Conservation (phyloP, 176 grass and related monocot species). For the Sorghum bicolor region Sorghum_bicolor_NCBIv3 NC_012876.2:4758001-4758500, state of each 20-base stretch:
- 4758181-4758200: neutral
- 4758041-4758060: neutral
- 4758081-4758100: neutral
- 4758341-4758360: neutral
- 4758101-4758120: neutral
- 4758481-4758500: constrained; percentile 7
- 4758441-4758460: neutral
- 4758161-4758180: neutral
- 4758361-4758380: neutral
- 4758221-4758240: neutral
- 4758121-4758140: neutral
- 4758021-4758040: neutral
- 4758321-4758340: neutral
- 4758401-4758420: neutral
- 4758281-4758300: neutral
- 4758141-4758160: neutral
- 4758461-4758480: neutral
- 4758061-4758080: neutral
- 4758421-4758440: neutral
- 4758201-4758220: neutral
- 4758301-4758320: neutral
- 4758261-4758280: neutral
- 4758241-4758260: neutral
- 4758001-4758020: neutral
- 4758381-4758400: neutral